phyloP scores from a whole-genome alignment of 1,139 yeast genomes.

The Groenewaldozyma auringiensis region DNA sequence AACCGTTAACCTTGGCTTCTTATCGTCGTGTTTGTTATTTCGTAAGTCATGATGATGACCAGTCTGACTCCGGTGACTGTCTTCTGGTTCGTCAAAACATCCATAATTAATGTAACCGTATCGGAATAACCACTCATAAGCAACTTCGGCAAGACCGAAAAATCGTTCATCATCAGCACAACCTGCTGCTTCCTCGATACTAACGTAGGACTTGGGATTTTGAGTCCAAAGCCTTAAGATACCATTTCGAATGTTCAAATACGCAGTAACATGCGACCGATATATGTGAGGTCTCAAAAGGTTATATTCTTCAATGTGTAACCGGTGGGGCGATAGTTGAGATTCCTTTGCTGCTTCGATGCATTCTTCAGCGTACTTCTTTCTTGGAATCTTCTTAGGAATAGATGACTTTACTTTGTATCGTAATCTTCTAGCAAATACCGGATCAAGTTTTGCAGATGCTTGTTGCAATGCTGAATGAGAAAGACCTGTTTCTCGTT shows the following conservation, averaged over 20 bases:
- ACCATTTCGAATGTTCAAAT: slow-evolving; percentile 37
- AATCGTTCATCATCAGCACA: slow-evolving; percentile 36
- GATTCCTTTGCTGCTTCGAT: slow-evolving; percentile 37
- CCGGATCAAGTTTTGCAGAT: slow-evolving; percentile 12
- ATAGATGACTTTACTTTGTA: slow-evolving; percentile 35
- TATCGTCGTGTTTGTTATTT: slow-evolving; percentile 15
- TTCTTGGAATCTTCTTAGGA: slow-evolving; percentile 32
- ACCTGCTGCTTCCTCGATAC: slow-evolving; percentile 38
- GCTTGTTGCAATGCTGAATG: not conserved
- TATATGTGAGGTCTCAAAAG: slow-evolving; percentile 31
- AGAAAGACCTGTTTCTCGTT: not conserved
- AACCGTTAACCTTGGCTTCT: slow-evolving; percentile 33
- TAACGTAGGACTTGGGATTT: slow-evolving; percentile 37
- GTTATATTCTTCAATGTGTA: slow-evolving; percentile 33
- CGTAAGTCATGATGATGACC: slow-evolving; percentile 12
- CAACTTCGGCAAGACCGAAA: slow-evolving; percentile 36
- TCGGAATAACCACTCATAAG: slow-evolving; percentile 37
- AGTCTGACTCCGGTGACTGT: too few species aligned
- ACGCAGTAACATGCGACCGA: slow-evolving; percentile 36
- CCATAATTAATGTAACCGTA: slow-evolving; percentile 40
- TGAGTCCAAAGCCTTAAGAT: slow-evolving; percentile 38
- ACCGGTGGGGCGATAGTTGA: slow-evolving; percentile 33
- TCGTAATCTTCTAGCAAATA: slow-evolving; percentile 16
- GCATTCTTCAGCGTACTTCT: slow-evolving; percentile 36
- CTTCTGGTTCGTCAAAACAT: slow-evolving; percentile 31